Conservation (phyloP, 495 filamentous ascomycete species). For the Aspergillus steynii region DNA sequence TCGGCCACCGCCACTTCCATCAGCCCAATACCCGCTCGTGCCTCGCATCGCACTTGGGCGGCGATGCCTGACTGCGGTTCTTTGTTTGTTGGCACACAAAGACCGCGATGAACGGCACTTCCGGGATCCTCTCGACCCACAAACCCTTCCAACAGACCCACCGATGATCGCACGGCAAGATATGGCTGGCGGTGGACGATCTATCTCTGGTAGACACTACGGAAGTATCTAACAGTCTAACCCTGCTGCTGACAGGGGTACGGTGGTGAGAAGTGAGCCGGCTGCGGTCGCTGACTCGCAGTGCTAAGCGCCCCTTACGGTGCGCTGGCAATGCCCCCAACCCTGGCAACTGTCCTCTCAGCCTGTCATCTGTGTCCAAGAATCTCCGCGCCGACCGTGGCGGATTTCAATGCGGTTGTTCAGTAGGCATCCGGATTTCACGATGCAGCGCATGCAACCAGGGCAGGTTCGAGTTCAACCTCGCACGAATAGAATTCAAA, state of each 20-base stretch:
- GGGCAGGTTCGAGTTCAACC: too few relatives aligned
- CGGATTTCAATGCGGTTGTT: too few relatives aligned
- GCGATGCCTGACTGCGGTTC: background rate
- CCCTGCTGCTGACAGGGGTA: background rate
- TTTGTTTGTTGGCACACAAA: background rate
- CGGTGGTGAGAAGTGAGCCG: background rate
- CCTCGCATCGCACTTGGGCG: background rate
- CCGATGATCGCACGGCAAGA: background rate
- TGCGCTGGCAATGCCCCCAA: too few relatives aligned
- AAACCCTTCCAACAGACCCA: background rate
- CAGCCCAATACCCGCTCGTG: background rate
- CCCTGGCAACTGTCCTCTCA: too few relatives aligned
- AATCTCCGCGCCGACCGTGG: too few relatives aligned
- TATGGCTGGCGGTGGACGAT: background rate
- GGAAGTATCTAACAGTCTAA: background rate
- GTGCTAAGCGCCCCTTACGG: too few relatives aligned
- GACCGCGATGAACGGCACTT: background rate
- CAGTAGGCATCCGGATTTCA: too few relatives aligned
- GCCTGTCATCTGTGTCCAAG: too few relatives aligned
- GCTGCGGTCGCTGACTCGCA: too few relatives aligned
- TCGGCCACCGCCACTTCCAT: background rate
- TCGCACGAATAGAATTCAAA: too few relatives aligned
- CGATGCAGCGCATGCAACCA: too few relatives aligned
- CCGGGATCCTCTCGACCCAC: background rate
- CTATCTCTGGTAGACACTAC: background rate